Conservation (phyloP, 495 filamentous ascomycete species). For the Trypethelium eluteriae region DNA sequence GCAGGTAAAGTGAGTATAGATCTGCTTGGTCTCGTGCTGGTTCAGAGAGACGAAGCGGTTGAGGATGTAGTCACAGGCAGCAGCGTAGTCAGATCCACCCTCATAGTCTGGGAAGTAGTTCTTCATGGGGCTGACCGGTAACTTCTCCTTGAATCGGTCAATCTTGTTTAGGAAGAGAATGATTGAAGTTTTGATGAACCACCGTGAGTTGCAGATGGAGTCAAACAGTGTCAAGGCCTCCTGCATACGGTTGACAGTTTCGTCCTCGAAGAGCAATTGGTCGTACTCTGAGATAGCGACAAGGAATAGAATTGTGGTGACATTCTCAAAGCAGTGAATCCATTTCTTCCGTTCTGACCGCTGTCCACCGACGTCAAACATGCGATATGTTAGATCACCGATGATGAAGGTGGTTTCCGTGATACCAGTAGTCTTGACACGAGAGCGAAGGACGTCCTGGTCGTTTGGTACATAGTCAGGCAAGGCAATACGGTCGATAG, state of each 20-base stretch:
- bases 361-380: conserved; percentile 98
- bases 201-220: conserved; percentile 97
- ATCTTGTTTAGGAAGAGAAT: conserved; percentile 99
- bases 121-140: conserved; percentile 98
- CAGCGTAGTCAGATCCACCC: conserved; percentile 81
- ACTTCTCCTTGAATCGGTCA: conserved; percentile 98
- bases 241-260: conserved; percentile 97
- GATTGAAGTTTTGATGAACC: conserved; percentile 99
- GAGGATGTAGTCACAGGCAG: conserved; percentile 93
- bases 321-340: conserved; percentile 99
- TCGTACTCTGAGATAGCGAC: conserved; percentile 99
- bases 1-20: conserved; percentile 99
- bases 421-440: conserved; percentile 98
- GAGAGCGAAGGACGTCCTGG: conserved; percentile 92
- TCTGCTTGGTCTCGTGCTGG: conserved; percentile 98
- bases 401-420: conserved; percentile 95
- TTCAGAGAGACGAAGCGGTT: conserved; percentile 96
- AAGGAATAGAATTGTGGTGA: conserved; percentile 95
- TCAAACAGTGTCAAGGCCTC: conserved; percentile 97
- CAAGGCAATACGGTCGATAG: conserved; percentile 82
- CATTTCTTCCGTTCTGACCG: conserved; percentile 98
- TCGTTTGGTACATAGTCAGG: conserved; percentile 94
- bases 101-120: conserved; percentile 99
- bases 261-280: conserved; percentile 93
- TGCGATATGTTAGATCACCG: conserved; percentile 88